These are phyloP conservation scores for Tricholoma bakamatsutake DNA, from an alignment of 768 basidiomycete genomes.

Conservation along the genomic window DNA sequence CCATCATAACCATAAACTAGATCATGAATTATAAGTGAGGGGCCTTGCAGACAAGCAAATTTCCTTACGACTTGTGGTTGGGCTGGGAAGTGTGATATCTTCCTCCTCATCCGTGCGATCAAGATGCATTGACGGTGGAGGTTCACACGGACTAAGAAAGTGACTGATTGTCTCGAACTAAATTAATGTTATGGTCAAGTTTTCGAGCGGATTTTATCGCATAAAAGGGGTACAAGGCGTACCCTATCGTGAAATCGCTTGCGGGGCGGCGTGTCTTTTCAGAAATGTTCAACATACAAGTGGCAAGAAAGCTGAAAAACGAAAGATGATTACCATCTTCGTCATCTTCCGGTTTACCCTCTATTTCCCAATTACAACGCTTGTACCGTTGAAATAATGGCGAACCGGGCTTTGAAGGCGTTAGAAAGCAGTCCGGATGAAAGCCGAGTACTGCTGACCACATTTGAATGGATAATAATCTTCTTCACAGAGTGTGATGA, in stretches of 20 bases:
- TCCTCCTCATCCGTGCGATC: constrained; percentile 78
- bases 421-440: not conserved
- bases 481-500: constrained; percentile 71
- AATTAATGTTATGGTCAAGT: not conserved
- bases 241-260: constrained; percentile 72
- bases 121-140: constrained; percentile 74
- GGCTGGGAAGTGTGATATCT: constrained; percentile 57
- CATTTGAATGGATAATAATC: constrained; percentile 83
- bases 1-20: constrained; percentile 77
- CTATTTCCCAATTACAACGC: constrained; percentile 87
- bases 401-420: constrained; percentile 65
- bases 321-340: constrained; percentile 55
- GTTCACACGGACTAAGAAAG: constrained; percentile 69
- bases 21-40: constrained; percentile 5
- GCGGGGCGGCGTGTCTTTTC: constrained; percentile 63
- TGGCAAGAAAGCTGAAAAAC: not conserved
- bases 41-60: not conserved
- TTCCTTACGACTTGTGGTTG: constrained; percentile 59
- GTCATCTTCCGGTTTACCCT: constrained; percentile 73
- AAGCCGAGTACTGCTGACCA: constrained; percentile 43
- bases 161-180: constrained; percentile 77
- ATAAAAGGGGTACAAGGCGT: constrained; percentile 9
- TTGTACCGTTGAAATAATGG: constrained; percentile 88
- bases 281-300: constrained; percentile 3
- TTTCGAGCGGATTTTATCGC: not conserved